Base-by-base conservation (phyloP, 306 rosid genomes). In the Cicer pinnatifidum region DNA sequence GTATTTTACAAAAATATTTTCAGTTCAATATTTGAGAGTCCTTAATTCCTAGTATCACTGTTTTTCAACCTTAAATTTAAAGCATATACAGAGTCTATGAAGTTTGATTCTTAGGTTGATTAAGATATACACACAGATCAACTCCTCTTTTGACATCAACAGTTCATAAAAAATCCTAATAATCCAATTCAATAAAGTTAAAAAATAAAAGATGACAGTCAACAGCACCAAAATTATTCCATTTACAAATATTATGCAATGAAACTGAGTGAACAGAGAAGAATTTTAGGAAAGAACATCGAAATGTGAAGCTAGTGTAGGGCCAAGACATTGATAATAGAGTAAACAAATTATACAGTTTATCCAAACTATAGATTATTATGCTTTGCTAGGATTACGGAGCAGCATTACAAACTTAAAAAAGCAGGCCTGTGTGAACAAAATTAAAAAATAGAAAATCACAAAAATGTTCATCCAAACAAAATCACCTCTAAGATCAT, bases 401-500 rank as follows among this genome's bases (percentile, higher is more conserved):
- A 69, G 62, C 46, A 41, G 73, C 41, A 63, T 54, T 73, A 69
- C 56, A 28, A 35, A 62, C 45, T 43, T 75, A 47, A 63, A 23
- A 71, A 71, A 20, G 51, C 16, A 39, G 43, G 58, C 23, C 50
- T 45, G 35, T 16, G 50, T 37, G 52, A 52, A 43, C 13, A 17
- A 54, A 54, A 58, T 73, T 20, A 45, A 17, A 13, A 67, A 53
- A 52, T 12, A 46, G 17, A 78, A 67, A 20, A 67, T 51, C 58
- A 44, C 43, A 57, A 51, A 46, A 46, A 83, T 39, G 61, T 66
- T 43, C 20, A 51, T 75, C 62, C 58, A 3, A 9, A 33, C 48
- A 38, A 46, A 41, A 11, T 47, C 73, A 93, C 97, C 97, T 86
- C 61, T 80, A 20, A 67, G 48, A 81, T 66, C 84, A 73, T 71